Base-by-base conservation (phyloP, 2,329 filamentous ascomycete species). In the Epichloe gansuensis region DNA sequence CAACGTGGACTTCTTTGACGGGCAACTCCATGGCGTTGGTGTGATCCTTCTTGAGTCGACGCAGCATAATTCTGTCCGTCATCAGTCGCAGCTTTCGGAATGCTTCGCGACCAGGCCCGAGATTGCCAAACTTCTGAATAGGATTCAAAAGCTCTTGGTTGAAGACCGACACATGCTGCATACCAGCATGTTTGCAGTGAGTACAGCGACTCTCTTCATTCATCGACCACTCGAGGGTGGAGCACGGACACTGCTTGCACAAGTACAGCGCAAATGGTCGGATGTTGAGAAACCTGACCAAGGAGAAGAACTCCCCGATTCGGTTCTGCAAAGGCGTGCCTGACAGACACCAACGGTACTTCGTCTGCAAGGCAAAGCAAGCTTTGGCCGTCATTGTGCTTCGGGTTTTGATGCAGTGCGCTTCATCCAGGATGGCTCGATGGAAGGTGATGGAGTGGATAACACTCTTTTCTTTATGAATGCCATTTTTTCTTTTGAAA, bases 261-360 rank as follows among this genome's bases (percentile, higher is more conserved):
- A 96, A 85, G 64, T 98, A 98, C 58, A 88, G 89, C 7, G 91
- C 85, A 66, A 96, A 97, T 0, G 91, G 91, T 8, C 79, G 77
- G 38, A 96, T 77, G 64, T 95, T 86, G 34, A 98, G 77, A 67
- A 98, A 98, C 2, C 93, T 85, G 52, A 98, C 75, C 23, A 97
- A 74, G 0, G 91, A 97, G 69, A 97, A 96, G 67, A 96, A 94
- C 66, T 97, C 91, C 62, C 93, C 91, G 58, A 97, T 97, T 50
- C 91, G 85, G 63, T 97, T 98, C 66, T 98, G 93, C 1, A 98
- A 81, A 0, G 93, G 93, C 1, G 93, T 98, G 8, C 93, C 93
- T 15, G 87, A 93, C 54, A 98, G 74, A 64, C 93, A 98, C 89
- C 93, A 97, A 60, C 94, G 94, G 69, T 93, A 95, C 17, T 78